Conservation (phyloP, 2,329 filamentous ascomycete species). For the Aspergillus uvarum region DNA sequence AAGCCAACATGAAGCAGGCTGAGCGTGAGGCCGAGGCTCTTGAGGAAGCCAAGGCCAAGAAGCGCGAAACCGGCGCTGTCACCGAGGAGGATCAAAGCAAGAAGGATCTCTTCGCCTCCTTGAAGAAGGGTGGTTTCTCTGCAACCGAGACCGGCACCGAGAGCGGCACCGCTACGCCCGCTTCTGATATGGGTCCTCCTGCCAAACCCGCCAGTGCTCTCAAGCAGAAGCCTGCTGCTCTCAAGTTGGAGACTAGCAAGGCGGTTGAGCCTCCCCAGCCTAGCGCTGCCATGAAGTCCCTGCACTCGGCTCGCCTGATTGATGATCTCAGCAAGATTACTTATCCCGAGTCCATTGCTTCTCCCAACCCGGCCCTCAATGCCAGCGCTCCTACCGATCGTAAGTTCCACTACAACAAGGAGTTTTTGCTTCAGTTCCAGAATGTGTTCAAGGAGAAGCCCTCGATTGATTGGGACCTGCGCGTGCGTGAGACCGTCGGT, state of each 20-base stretch:
- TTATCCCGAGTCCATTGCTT: slow-evolving; percentile 81
- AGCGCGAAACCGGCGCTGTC: slow-evolving; percentile 33
- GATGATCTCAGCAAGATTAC: slow-evolving; percentile 73
- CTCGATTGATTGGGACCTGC: slow-evolving; percentile 86
- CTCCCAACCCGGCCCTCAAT: slow-evolving; percentile 90
- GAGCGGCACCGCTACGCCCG: slow-evolving; percentile 48
- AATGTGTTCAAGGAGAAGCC: slow-evolving; percentile 95
- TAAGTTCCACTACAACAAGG: slow-evolving; percentile 94
- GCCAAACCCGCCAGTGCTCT: slow-evolving; percentile 57
- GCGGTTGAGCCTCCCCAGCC: slow-evolving; percentile 87
- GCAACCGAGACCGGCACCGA: slow-evolving; percentile 42
- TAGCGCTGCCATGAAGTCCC: slow-evolving; percentile 86
- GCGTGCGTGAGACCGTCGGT: slow-evolving; percentile 80
- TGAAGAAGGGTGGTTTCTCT: slow-evolving; percentile 43
- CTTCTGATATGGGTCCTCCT: slow-evolving; percentile 51
- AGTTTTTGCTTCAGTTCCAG: slow-evolving; percentile 95
- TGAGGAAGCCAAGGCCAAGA: slow-evolving; percentile 46
- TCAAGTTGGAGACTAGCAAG: slow-evolving; percentile 87
- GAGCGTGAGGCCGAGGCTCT: slow-evolving; percentile 50
- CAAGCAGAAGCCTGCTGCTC: slow-evolving; percentile 79
- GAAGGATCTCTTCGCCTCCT: slow-evolving; percentile 45
- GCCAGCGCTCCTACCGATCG: slow-evolving; percentile 65
- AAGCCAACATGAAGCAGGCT: slow-evolving; percentile 50
- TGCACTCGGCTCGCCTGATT: slow-evolving; percentile 88
- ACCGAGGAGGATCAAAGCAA: slow-evolving; percentile 34